Base-by-base conservation (phyloP, 768 basidiomycete genomes). In the Russula griseocarnosa region DNA sequence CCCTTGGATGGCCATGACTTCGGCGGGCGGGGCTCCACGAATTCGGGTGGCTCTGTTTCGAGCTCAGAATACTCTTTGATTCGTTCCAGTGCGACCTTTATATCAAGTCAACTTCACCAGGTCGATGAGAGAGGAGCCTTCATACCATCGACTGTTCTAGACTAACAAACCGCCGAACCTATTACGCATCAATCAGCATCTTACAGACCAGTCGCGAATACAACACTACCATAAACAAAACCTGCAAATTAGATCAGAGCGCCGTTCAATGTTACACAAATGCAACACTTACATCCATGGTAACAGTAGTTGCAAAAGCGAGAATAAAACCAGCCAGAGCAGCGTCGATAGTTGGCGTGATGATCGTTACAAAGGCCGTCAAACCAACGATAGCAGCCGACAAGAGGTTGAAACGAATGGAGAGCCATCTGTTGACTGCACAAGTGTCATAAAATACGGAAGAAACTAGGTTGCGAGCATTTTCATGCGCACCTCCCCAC, bases 1-100 rank as follows among this genome's bases (percentile, higher is more conserved):
- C 90, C 90, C 7, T 74, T 76, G 5, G 83, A 78, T 3, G 94
- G 94, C 94, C 94, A 97, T 36, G 83, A 79, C 6, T 82, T 76
- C 0, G 85, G 79, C 5, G 94, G 94, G n/a, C 92, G 78, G 4
- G 92, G 92, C 63, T 97, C 92, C 49, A 91, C 73, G 70, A 88
- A 91, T 72, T 98, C 94, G 1, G 92, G 79, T 10, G 87, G 81
- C 76, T 98, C 94, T 30, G 82, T 82, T 47, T 78, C 73, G 32
- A 94, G 75, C 67, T 93, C 90, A 5, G 92, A 88, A 72, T 89
- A 95, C 76, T 96, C 94, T 72, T 94, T 94, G 73, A 96, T 84
- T 57, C 94, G 87, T 73, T 95, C 93, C 40, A 93, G 76, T 36
- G 90, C 87, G 67, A 92, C 88, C 88, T 90, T 60, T 55, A 52